Conservation (phyloP, 371 early-diverging fungal genomes). For the Mucor piriformis region DNA sequence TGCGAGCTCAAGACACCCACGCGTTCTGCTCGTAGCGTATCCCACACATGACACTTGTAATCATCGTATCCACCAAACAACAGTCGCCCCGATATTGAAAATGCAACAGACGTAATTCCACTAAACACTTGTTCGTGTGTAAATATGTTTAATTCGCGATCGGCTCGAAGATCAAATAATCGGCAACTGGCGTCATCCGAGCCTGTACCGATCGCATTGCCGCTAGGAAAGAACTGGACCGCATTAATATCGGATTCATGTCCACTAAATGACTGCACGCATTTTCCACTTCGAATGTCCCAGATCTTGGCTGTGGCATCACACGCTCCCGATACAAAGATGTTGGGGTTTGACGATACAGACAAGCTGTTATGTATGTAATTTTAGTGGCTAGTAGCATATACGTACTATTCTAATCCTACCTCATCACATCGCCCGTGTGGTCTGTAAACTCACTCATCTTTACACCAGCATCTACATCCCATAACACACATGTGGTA, state of each 20-base stretch:
- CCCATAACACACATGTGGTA: constrained; percentile 98
- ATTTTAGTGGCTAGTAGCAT: too few relatives aligned
- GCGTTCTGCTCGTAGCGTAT: constrained; percentile 92
- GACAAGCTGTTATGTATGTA: constrained; percentile 11
- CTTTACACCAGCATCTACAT: constrained; percentile 95
- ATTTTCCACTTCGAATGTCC: constrained; percentile 94
- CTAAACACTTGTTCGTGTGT: constrained; percentile 93
- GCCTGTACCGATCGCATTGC: constrained; percentile 95
- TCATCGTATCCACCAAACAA: constrained; percentile 98
- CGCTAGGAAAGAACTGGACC: constrained; percentile 97
- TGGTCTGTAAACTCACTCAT: constrained; percentile 93
- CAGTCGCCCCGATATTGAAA: constrained; percentile 92
- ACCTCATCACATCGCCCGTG: constrained; percentile 95
- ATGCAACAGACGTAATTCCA: constrained; percentile 96
- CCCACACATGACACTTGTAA: constrained; percentile 98
- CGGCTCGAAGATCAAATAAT: constrained; percentile 95
- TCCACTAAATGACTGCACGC: constrained; percentile 96
- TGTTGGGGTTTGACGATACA: constrained; percentile 81
- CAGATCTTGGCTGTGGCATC: constrained; percentile 98
- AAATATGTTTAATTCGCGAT: constrained; percentile 94
- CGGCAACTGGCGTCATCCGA: constrained; percentile 98
- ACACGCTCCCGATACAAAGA: constrained; percentile 97
- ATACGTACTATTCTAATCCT: too few relatives aligned
- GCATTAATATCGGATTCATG: constrained; percentile 98
- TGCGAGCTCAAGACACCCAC: constrained; percentile 95